phyloP scores from a whole-genome alignment of 2,329 filamentous ascomycete genomes.

The Tolypocladium tundrense region DNA sequence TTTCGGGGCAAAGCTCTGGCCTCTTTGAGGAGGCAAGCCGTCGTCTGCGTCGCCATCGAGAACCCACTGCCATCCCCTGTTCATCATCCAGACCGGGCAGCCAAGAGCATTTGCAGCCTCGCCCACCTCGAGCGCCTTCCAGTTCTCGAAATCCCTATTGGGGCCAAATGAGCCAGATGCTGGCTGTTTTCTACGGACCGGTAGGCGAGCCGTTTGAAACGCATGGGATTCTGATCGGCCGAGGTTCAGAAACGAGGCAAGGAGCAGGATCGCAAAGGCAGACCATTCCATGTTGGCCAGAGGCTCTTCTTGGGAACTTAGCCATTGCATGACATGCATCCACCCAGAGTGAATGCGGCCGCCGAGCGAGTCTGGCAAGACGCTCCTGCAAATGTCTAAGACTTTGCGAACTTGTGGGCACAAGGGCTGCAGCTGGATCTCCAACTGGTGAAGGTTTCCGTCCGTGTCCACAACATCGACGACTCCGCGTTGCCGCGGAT shows the following conservation, averaged over 20 bases:
- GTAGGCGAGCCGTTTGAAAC: conserved; percentile 13
- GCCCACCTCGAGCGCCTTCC: conserved; percentile 35
- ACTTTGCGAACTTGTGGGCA: conserved; percentile 51
- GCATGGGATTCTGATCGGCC: conserved; percentile 24
- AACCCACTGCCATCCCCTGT: conserved; percentile 61
- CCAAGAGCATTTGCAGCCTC: conserved; percentile 38
- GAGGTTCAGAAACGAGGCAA: conserved; percentile 53
- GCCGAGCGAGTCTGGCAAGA: conserved; percentile 47
- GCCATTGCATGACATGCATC: conserved; percentile 67
- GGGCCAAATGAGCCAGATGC: conserved; percentile 25
- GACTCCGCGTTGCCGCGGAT: conserved; percentile 47
- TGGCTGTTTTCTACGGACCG: conserved; percentile 20
- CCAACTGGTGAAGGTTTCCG: conserved; percentile 53
- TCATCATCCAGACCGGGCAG: conserved; percentile 49
- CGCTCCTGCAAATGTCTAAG: conserved; percentile 52
- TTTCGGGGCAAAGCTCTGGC: conserved; percentile 14
- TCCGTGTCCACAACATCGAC: conserved; percentile 58
- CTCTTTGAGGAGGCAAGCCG: conserved; percentile 12
- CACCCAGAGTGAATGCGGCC: conserved; percentile 58
- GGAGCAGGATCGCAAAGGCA: conserved; percentile 51
- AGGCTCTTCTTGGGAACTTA: conserved; percentile 36
- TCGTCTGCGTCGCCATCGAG: conserved; percentile 41
- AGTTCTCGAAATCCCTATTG: conserved; percentile 29
- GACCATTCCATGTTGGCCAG: conserved; percentile 57
- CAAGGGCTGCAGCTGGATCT: conserved; percentile 55